Base-by-base conservation (phyloP, 805 yeast species). In the Nakazawaea siamensis region DNA sequence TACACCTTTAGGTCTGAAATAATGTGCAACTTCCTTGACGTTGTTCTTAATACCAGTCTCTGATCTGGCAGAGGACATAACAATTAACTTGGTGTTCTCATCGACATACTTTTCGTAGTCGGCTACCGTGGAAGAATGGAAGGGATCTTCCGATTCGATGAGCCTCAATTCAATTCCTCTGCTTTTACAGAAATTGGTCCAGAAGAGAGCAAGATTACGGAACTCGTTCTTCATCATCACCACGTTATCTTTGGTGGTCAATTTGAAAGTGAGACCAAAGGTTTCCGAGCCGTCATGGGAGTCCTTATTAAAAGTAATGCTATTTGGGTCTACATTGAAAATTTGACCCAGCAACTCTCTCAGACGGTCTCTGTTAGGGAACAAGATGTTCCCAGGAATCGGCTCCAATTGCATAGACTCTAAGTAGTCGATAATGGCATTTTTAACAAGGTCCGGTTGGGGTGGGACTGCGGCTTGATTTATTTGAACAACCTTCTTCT, bases 41-140 rank as follows among this genome's bases (percentile, higher is more conserved):
- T 39, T 24, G n/a, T 39, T 38, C 13, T 37, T 28, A 10, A 32
- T 14, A 8, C 43, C 43, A 3, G 41, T 27, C 14, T 41, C 29
- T 17, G 26, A 33, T 19, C 29, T 33, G n/a, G 20, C 14, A 10
- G 35, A 33, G 20, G 24, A 24, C 35, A 33, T n/a, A 3, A 25
- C 12, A n/a, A 33, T 26, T n/a, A 33, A 18, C 14, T 33, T 33
- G 18, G 35, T 33, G 11, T 25, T 25, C 5, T 11, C 16, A 19
- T 33, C 35, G 10, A 14, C 30, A 10, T n/a, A 13, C 7, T 15
- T 12, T 16, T 33, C 24, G 24, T 24, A 33, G 4, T 18, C 29
- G 6, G n/a, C 29, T 12, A 18, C 30, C 10, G 21, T 25, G 16
- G 30, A 29, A 18, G 20, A 20, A 13, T 18, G 24, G 19, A 27